These are phyloP conservation scores for Galerina marginata DNA, from an alignment of 768 basidiomycete genomes.

Conservation along the genomic window DNA sequence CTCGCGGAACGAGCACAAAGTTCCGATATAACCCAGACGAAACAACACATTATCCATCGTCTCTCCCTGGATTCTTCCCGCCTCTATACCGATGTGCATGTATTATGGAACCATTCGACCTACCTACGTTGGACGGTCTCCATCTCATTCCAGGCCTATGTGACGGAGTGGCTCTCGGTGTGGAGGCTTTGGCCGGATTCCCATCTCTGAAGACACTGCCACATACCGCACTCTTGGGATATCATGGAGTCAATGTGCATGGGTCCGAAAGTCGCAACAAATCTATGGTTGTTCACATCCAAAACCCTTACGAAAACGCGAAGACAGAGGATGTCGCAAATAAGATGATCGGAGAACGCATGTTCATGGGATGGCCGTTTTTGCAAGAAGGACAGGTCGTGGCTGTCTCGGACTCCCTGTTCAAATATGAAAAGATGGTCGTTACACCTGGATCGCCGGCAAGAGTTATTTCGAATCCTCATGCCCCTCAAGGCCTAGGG, in stretches of 20 bases:
- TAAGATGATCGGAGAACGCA: conserved; percentile 75
- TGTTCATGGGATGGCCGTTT: conserved; percentile 93
- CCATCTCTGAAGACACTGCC: conserved; percentile 93
- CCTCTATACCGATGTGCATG: conserved; percentile 82
- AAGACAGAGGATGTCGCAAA: conserved; percentile 77
- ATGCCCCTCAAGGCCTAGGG: conserved; percentile 67
- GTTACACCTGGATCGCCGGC: conserved; percentile 54
- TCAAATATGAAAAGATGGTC: conserved; percentile 80
- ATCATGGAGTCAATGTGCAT: conserved; percentile 94
- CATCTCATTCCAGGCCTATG: conserved; percentile 87
- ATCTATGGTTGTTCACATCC: conserved; percentile 89
- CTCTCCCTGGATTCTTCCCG: conserved; percentile 95
- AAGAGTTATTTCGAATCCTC: conserved; percentile 74
- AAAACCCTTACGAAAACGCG: conserved; percentile 71
- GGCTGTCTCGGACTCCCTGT: conserved; percentile 83
- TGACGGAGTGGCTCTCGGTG: conserved; percentile 87
- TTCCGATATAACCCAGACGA: conserved; percentile 74
- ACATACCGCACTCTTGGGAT: conserved; percentile 73
- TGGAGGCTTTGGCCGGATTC: conserved; percentile 91
- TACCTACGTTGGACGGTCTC: conserved; percentile 87
- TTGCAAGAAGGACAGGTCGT: conserved; percentile 89
- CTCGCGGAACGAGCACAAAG: conserved; percentile 77
- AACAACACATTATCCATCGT: conserved; percentile 83
- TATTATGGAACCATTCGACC: conserved; percentile 79
- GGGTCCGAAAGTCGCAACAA: conserved; percentile 90